Base-by-base conservation (phyloP, 2,329 filamentous ascomycete species). In the Nannizziopsis barbatae region DNA sequence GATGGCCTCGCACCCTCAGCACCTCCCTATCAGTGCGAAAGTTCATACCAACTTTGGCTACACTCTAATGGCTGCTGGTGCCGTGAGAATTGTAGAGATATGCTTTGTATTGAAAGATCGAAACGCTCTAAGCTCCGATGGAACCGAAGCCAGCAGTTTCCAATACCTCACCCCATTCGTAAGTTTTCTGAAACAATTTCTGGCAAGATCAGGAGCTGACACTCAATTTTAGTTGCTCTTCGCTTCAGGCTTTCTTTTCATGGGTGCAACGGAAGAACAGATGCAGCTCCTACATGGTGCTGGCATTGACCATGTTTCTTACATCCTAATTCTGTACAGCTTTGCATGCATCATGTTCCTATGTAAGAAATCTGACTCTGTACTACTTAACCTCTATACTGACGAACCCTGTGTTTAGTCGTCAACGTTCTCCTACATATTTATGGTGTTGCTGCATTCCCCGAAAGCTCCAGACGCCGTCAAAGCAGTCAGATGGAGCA, bases 231-330 rank as follows among this genome's bases (percentile, higher is more conserved):
- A 93, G 88, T 75, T 96, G 36, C 77, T 98, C 22, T 94, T 86
- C 60, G 88, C 89, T 5, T 84, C 89, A 2, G 92, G 92, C 1
- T 95, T 96, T 69, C 75, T 98, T 36, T 98, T 98, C 71, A 94
- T 96, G 88, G 85, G 87, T 30, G 90, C 92, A 12, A 96, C 88
- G 0, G 92, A 96, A 64, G 89, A 98, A 69, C 92, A 96, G 67
- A 95, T 96, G 86, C 61, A 73, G 17, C 72, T 95, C 1, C 73
- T 96, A 4, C 75, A 79, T 36, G 72, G 78, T 35, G 83, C 85
- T 0, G 75, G 81, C 51, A 81, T 96, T 59, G 88, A 88, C 20
- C 87, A 93, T 60, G 86, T 96, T 37, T 83, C 89, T 4, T 98
- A 96, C 65, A 80, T 96, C 36, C 75, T 98, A 20, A 89, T 96